phyloP scores from a whole-genome alignment of 2,329 filamentous ascomycete genomes.

The Venturia oleaginea region DNA sequence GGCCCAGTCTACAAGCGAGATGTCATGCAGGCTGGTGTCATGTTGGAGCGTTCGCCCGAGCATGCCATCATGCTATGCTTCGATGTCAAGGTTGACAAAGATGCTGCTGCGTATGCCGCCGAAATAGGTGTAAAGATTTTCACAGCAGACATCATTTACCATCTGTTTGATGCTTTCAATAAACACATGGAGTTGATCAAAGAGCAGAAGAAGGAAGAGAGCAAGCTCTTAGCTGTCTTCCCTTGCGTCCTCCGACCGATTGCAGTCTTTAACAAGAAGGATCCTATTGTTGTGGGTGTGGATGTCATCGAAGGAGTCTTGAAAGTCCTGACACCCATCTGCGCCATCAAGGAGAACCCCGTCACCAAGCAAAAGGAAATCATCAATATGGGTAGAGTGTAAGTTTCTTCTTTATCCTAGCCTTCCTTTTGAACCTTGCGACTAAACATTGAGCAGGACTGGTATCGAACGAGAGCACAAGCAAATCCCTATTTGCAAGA shows the following conservation, averaged over 20 bases:
- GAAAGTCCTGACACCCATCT: constrained; percentile 79
- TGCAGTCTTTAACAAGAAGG: constrained; percentile 96
- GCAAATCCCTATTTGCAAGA: constrained; percentile 83
- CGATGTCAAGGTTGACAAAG: constrained; percentile 98
- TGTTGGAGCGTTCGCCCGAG: constrained; percentile 92
- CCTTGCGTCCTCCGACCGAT: constrained; percentile 85
- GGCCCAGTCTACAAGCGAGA: constrained; percentile 97
- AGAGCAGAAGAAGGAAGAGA: constrained; percentile 92
- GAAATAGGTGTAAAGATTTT: constrained; percentile 96
- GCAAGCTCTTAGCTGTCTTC: constrained; percentile 92
- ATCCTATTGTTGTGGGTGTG: constrained; percentile 88
- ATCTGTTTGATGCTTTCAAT: constrained; percentile 93
- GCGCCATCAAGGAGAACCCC: constrained; percentile 69
- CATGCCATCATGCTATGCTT: constrained; percentile 99
- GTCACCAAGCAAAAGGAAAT: constrained; percentile 76
- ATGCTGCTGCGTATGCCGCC: constrained; percentile 82
- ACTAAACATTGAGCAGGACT: constrained; percentile 54
- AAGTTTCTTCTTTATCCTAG: constrained; percentile 37
- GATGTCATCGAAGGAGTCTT: constrained; percentile 90
- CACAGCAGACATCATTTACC: constrained; percentile 97
- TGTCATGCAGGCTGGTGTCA: constrained; percentile 85
- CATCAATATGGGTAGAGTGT: constrained; percentile 83
- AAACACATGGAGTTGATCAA: constrained; percentile 82
- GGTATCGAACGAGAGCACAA: constrained; percentile 94
- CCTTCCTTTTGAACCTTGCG: background rate